A percentile compares a stretch with the other conserved stretches of the same genome.
Evolutionary conservation across 108 stramenopile genomes (phyloP).

Genomic region (Nannochloropsis salina): DNA sequence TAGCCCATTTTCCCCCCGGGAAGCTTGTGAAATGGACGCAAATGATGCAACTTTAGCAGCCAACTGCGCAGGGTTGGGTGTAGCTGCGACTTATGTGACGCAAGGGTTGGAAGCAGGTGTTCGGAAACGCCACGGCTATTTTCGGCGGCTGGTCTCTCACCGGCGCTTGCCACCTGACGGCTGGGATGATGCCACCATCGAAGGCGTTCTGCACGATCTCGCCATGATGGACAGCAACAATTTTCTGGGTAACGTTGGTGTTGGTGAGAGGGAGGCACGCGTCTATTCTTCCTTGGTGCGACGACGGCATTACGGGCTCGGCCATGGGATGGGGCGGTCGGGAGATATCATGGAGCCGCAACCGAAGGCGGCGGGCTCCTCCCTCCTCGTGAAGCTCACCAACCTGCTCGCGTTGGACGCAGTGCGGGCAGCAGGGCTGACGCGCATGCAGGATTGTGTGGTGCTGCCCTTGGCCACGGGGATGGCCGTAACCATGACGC

Average conservation of each 20-base stretch:
- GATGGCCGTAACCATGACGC: slow-evolving; percentile 73
- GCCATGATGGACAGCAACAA: slow-evolving; percentile 63
- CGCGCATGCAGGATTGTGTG: slow-evolving; percentile 66
- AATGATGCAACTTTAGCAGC: background rate
- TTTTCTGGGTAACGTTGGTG: slow-evolving; percentile 67
- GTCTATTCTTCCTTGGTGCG: slow-evolving; percentile 80
- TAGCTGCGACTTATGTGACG: background rate
- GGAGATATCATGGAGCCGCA: slow-evolving; percentile 96
- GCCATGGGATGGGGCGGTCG: slow-evolving; percentile 93
- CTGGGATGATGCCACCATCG: slow-evolving; percentile 55
- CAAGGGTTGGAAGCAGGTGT: slow-evolving; percentile 33
- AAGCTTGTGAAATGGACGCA: background rate
- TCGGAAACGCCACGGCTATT: background rate
- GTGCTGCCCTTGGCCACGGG: slow-evolving; percentile 89
- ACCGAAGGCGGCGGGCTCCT: slow-evolving; percentile 97
- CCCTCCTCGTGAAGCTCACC: slow-evolving; percentile 74
- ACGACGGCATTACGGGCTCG: slow-evolving; percentile 76
- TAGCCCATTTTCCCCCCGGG: too few relatives aligned
- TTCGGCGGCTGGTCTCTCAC: slow-evolving; percentile 44
- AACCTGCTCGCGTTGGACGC: slow-evolving; percentile 73
- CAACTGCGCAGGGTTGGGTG: background rate
- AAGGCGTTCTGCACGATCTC: slow-evolving; percentile 47
- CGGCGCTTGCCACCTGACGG: slow-evolving; percentile 50
- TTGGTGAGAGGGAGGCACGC: slow-evolving; percentile 97
- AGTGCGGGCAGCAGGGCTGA: slow-evolving; percentile 71